Base-by-base conservation (phyloP, 352 stramenopile genomes). In the Phytophthora macrochlamydospora region DNA sequence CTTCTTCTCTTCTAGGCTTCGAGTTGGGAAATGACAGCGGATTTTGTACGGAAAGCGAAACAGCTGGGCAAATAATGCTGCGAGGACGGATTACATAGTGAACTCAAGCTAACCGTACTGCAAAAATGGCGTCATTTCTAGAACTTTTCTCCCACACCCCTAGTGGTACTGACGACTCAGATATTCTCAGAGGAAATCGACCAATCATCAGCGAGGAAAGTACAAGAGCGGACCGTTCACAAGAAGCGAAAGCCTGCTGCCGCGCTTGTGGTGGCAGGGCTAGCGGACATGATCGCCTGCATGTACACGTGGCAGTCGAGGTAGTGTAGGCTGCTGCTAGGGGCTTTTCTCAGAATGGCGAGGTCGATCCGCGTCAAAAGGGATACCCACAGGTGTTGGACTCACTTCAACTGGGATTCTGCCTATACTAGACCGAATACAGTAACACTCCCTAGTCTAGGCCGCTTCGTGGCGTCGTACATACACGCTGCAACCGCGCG, bases 1-100 rank as follows among this genome's bases (percentile, higher is more conserved):
- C 65, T 42, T 35, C 70, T 64, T 53, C 28, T 68, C 46, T 68
- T 24, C 33, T 53, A 5, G 28, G 31, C 12, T 65, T 40, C 64
- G 46, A 59, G 50, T 81, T 76, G 46, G 65, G 54, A 69, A 79
- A 73, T 85, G 76, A 74, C 24, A 46, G 52, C 24, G 56, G 54
- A 62, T 42, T 13, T 40, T 37, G 54, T 37, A 51, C 43, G 48
- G 48, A 46, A 57, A 54, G 48, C 12, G 32, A 54, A 37, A 59
- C 40, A 46, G 43, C 51, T 44, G 24, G n/a, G 52, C 12, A 48
- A 59, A 59, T 24, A 24, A 24, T 24, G 18, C 18, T 24, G 18
- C 18, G 18, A 24, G 18, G 18, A 24, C 18, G 18, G 43, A 42
- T 37, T 18, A 24, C 28, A 11, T 32, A 32, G 30, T 40, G 35